A percentile compares a stretch with the other conserved stretches of the same genome.
phyloP scores from a whole-genome alignment of 306 rosid genomes.

The Astragalus glycyphyllos region DNA sequence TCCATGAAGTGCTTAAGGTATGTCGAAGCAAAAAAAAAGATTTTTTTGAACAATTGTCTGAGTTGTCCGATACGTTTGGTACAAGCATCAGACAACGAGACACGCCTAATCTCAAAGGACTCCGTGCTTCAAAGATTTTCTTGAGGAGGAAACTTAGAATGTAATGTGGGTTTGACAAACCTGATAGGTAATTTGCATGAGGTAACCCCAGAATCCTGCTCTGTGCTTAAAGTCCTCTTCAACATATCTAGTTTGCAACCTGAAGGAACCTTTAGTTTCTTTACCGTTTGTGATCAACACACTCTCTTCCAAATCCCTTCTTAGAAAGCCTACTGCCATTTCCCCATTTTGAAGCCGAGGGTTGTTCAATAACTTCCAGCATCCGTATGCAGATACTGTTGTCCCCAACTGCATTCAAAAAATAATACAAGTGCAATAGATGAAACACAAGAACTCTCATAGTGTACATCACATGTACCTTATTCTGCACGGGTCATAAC shows the following conservation, averaged over 20 bases:
- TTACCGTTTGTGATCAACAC: constrained; percentile 21
- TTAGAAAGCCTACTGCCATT: constrained; percentile 37
- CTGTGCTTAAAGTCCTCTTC: constrained; percentile 54
- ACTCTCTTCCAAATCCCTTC: constrained; percentile 54
- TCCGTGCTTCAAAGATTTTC: too few relatives aligned
- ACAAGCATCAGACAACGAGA: too few relatives aligned
- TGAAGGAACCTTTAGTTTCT: constrained; percentile 42
- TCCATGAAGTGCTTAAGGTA: too few relatives aligned
- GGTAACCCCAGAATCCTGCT: constrained; percentile 76
- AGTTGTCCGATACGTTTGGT: too few relatives aligned
- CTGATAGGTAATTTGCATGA: constrained; percentile 71
- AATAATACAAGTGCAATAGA: constrained; percentile 25
- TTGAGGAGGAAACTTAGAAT: too few relatives aligned
- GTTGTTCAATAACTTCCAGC: constrained; percentile 54
- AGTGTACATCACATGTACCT: too few relatives aligned
- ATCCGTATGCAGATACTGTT: constrained; percentile 76
- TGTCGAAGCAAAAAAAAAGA: too few relatives aligned
- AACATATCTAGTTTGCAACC: constrained; percentile 50
- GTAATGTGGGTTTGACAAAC: constrained; percentile 28
- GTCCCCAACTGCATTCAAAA: constrained; percentile 61
- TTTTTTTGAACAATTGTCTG: too few relatives aligned
- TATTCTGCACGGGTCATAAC: too few relatives aligned
- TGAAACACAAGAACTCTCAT: not conserved
- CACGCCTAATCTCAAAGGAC: too few relatives aligned
- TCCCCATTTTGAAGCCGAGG: constrained; percentile 44